Percentiles rank a stretch among this genome's conserved stretches.
phyloP scores from a whole-genome alignment of 768 basidiomycete species.

The Boletus subparvulus region DNA sequence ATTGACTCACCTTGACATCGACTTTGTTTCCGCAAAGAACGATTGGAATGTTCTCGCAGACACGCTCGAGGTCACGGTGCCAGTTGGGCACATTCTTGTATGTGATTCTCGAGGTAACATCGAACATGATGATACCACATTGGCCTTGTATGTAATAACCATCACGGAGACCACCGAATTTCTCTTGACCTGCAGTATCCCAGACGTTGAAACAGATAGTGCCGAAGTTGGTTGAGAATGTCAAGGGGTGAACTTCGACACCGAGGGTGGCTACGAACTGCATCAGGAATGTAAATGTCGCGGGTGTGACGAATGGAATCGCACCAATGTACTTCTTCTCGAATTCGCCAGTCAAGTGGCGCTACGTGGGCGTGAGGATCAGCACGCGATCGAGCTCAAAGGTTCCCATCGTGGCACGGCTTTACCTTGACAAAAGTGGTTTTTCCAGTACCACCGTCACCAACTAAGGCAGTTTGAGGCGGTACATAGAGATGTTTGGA shows the following conservation, averaged over 20 bases:
- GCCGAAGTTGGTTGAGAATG: slow-evolving; percentile 97
- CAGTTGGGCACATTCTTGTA: slow-evolving; percentile 99
- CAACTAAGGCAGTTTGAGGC: slow-evolving; percentile 51
- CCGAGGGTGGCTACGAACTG: slow-evolving; percentile 84
- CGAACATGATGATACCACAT: slow-evolving; percentile 99
- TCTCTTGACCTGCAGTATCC: slow-evolving; percentile 99
- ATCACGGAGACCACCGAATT: slow-evolving; percentile 98
- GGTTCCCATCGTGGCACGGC: slow-evolving; percentile 25
- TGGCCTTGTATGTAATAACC: slow-evolving; percentile 98
- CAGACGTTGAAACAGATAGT: slow-evolving; percentile 99
- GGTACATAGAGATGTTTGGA: not conserved
- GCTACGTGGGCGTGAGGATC: slow-evolving; percentile 57
- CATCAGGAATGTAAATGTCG: slow-evolving; percentile 14
- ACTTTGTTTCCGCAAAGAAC: slow-evolving; percentile 99
- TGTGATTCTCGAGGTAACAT: slow-evolving; percentile 98
- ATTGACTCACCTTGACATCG: slow-evolving; percentile 84
- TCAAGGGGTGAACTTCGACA: slow-evolving; percentile 97
- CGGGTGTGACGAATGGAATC: slow-evolving; percentile 27
- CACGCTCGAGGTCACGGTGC: slow-evolving; percentile 99
- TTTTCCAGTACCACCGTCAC: slow-evolving; percentile 97
- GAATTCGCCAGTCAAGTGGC: slow-evolving; percentile 99
- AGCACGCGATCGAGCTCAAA: slow-evolving; percentile 49
- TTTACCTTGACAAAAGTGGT: slow-evolving; percentile 96
- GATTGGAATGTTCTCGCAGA: slow-evolving; percentile 99
- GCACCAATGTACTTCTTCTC: slow-evolving; percentile 99